Base-by-base conservation (phyloP, 192 early-diverging fungal species). In the Backusella psychrophila region DNA sequence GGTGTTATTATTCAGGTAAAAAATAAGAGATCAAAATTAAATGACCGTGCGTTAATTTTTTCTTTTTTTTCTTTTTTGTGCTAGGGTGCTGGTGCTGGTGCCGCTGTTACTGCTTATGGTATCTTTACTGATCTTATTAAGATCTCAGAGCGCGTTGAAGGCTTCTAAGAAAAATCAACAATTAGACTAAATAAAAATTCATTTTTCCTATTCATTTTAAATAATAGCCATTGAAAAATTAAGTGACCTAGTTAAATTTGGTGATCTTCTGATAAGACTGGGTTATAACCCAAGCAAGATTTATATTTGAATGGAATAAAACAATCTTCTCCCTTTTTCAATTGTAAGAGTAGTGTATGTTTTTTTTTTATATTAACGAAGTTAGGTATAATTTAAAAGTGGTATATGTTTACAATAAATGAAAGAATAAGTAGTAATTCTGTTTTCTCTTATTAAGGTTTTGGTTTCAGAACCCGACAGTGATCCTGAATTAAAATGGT, bases 51-150 rank as follows among this genome's bases (percentile, higher is more conserved):
- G 39, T 46, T 71, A 71, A 31, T 46, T 29, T 44, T 17, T 26
- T 17, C 29, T 46, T 44, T 39, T 9, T 29, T 69, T 41, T 39
- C 38, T 29, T 69, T 41, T 26, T 38, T 38, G 36, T 38, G 5
- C n/a, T 38, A 69, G 65, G 77, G 77, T 66, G 90, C 94, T 71
- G 98, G 98, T 19, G 98, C 98, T 29, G 98, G 98, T 11, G 95
- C 94, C 33, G 96, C 93, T 23, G 98, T 99, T 70, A 99, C 98
- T 42, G 96, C 98, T 5, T 98, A 96, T 89, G 98, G 98, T 38
- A 96, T 99, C 80, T 97, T 95, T 81, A 90, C 93, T 19, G 97
- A 99, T 82, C 75, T 98, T 34, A 85, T 99, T 71, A 97, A 95
- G 89, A 93, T 97, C 63, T 86, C 86, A 39, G 93, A 92, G 76